These are phyloP conservation scores for Cenchrus americanus DNA, from an alignment of 176 grass and related monocot species.

Conservation along the genomic window DNA sequence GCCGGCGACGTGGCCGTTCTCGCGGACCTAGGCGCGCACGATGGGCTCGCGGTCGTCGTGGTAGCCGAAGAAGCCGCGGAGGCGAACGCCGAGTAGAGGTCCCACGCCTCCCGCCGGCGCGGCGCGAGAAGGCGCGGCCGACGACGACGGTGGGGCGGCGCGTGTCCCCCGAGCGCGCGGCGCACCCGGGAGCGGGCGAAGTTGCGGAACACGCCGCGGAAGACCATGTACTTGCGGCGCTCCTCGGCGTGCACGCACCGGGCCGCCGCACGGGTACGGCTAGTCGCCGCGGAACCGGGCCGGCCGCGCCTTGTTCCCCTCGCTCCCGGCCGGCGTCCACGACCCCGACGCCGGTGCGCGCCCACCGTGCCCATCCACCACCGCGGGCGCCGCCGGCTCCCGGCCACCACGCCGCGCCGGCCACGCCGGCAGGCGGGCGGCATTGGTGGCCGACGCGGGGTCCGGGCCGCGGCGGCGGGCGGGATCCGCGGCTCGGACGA, in stretches of 20 bases:
- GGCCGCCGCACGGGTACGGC: conserved; percentile 93
- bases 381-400: conserved; percentile 23
- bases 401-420: conserved; percentile 40
- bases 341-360: conserved; percentile 73
- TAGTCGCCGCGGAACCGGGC: conserved; percentile 82
- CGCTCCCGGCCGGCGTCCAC: conserved; percentile 79
- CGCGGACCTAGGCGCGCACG: too few species aligned
- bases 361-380: conserved; percentile 57
- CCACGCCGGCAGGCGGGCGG: neutral
- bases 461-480: neutral
- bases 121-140: too few species aligned
- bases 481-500: conserved; percentile 59
- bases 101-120: too few species aligned
- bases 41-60: too few species aligned
- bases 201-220: too few species aligned
- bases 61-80: too few species aligned
- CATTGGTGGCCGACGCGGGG: neutral
- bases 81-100: too few species aligned
- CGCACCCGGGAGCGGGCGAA: too few species aligned
- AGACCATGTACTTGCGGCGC: conserved; percentile 97
- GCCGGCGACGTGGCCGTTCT: too few species aligned
- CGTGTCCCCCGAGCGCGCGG: too few species aligned
- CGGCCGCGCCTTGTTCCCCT: conserved; percentile 83
- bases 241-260: conserved; percentile 84
- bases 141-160: too few species aligned